Percentiles rank a stretch among this genome's conserved stretches.
These are phyloP conservation scores for Naegleria lovaniensis DNA, from an alignment of 208 protist genomes.

Conservation along the genomic window DNA sequence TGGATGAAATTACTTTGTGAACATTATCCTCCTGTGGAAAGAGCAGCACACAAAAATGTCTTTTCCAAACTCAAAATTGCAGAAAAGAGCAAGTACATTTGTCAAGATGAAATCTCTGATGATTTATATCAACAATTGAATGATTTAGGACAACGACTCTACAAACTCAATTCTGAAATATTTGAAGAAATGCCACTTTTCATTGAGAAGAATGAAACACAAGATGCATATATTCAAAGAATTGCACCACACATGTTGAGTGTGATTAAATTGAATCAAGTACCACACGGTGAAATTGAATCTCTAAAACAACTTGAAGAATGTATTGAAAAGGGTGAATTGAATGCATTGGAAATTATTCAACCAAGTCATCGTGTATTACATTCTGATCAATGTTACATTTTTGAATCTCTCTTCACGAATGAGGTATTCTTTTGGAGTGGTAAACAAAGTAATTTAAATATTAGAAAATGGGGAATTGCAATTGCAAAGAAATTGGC, in stretches of 20 bases:
- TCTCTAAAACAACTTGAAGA: neutral
- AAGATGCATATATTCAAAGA: neutral
- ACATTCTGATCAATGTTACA: slow-evolving; percentile 1
- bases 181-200: neutral
- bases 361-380: neutral
- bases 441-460: neutral
- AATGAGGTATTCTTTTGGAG: slow-evolving; percentile 25
- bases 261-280: neutral
- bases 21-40: no score
- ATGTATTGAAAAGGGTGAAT: neutral
- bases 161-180: slow-evolving; percentile 8
- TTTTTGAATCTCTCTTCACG: neutral
- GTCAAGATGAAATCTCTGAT: neutral
- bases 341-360: neutral
- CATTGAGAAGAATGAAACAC: neutral
- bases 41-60: neutral
- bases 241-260: neutral
- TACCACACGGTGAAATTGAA: neutral
- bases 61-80: neutral
- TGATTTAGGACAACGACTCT: neutral
- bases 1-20: no score
- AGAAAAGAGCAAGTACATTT: neutral
- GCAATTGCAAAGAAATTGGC: neutral
- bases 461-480: neutral
- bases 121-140: neutral